Conservation (phyloP, 73 alveolate genomes). For the Tetrahymena borealis region DNA sequence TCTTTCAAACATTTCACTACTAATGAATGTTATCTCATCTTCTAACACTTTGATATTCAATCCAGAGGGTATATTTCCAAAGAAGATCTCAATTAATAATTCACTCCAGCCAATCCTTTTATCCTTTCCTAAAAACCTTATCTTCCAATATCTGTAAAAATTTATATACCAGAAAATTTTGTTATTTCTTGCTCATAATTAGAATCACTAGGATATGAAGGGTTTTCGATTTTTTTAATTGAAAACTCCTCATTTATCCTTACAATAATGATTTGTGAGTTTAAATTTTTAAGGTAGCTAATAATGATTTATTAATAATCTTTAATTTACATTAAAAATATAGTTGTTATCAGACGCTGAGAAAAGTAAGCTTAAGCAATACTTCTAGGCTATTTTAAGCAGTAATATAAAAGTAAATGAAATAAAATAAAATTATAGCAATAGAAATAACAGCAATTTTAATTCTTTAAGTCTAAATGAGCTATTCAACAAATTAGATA, state of each 20-base stretch:
- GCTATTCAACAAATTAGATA: neutral
- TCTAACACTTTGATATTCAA: neutral
- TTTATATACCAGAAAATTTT: too few species aligned
- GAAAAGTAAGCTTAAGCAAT: neutral
- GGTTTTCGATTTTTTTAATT: too few species aligned
- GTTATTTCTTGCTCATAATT: too few species aligned
- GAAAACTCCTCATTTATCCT: too few species aligned
- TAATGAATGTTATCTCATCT: neutral
- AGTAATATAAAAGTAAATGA: neutral
- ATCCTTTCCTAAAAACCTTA: neutral
- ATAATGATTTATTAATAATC: too few species aligned
- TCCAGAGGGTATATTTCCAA: neutral
- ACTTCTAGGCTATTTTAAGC: neutral
- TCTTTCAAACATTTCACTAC: neutral
- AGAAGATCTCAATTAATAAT: neutral
- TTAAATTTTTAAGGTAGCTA: too few species aligned
- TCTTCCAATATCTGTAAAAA: neutral
- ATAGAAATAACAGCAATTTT: neutral
- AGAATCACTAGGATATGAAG: too few species aligned
- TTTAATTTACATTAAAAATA: too few species aligned
- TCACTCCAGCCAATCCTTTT: neutral
- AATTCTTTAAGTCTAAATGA: neutral
- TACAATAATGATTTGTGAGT: too few species aligned
- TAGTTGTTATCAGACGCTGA: neutral
- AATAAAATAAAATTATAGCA: neutral